Evolutionary conservation across 2,329 filamentous ascomycete genomes (phyloP), one percentile per base, ranked within the genome.

Genomic region (Tolypocladium capitatum): DNA sequence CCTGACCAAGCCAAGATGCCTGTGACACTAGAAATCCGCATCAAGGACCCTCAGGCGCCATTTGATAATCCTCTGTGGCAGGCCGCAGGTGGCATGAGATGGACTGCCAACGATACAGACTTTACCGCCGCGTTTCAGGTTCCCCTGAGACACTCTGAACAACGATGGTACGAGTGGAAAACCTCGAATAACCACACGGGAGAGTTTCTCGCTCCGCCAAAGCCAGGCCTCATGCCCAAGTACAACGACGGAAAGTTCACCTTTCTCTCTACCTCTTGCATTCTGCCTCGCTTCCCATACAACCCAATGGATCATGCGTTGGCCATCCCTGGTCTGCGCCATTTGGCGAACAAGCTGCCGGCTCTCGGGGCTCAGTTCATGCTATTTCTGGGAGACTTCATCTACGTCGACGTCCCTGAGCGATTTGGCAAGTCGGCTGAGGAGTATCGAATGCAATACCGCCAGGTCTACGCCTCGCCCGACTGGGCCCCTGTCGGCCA

Each of bases 381-480:
- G 82, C 69, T 86, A n/a, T 86, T 86, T 65, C 72, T 94, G 0
- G 87, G 88, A 33, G 87, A 94, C 58, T 94, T 92, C 61, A 91
- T 94, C 60, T 94, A 94, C 60, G 77, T 87, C 33, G 92, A 98
- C 58, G 91, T 97, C 0, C 91, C 91, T 0, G 75, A 80, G 43
- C 80, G 84, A 10, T 84, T 90, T 60, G 89, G 88, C 11, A 80
- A 75, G 36, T 75, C 79, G 0, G 69, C 74, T 1, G 81, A 86
- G 47, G 81, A 89, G 58, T 98, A 96, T 63, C 80, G 90, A 45
- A 80, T 87, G 60, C 89, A 96, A 61, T 98, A 98, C 61, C 83
- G 91, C 20, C 88, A 94, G 57, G 83, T 96, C n/a, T 98, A 98
- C 60, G 84, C 87, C 0, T 95, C 90, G 2, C 91, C 91, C 0